Base-by-base conservation (phyloP, 2,329 filamentous ascomycete species). In the Dothistroma septosporum region DNA sequence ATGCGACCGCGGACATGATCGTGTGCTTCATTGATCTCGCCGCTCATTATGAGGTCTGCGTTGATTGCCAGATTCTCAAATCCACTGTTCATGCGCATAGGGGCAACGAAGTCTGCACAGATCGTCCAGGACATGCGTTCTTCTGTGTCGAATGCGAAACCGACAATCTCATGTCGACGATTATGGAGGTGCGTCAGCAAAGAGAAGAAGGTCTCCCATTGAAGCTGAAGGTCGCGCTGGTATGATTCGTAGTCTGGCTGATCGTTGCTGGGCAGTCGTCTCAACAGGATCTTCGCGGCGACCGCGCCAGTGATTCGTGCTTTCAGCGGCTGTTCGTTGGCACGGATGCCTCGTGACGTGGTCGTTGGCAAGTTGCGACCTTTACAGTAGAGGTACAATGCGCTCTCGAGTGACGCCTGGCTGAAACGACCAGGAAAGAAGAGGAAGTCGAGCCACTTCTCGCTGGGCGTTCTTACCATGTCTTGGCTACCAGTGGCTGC, bases 191-290 rank as follows among this genome's bases (percentile, higher is more conserved):
- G 92, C 12, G 90, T 82, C 19, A 96, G 82, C 19, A 97, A 82
- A 33, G 92, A 87, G 78, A 92, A 96, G 75, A 96, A 96, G 55
- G 90, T 85, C 64, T 89, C 86, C 94, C 94, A 99, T 73, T 96
- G 92, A 11, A 84, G 82, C 71, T 94, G 89, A 57, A 88, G 87
- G 33, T 90, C 87, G 35, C 81, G 79, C 59, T 89, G 84, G 72
- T 92, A 94, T 60, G 87, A 83, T 24, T 89, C 85, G 67, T 90
- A 91, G 69, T 95, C 89, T 75, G 90, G 85, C 31, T 83, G 83
- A 14, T 86, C 86, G 14, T 85, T 82, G 22, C 16, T 35, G 10
- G 85, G 78, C 32, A 79, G 80, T 57, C 85, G 85, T 49, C 84
- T 82, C 37, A 92, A 77, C 0, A 84, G 81, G 14, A 90, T 86